Base-by-base conservation (phyloP, 352 stramenopile genomes). In the Phytophthora pisi region DNA sequence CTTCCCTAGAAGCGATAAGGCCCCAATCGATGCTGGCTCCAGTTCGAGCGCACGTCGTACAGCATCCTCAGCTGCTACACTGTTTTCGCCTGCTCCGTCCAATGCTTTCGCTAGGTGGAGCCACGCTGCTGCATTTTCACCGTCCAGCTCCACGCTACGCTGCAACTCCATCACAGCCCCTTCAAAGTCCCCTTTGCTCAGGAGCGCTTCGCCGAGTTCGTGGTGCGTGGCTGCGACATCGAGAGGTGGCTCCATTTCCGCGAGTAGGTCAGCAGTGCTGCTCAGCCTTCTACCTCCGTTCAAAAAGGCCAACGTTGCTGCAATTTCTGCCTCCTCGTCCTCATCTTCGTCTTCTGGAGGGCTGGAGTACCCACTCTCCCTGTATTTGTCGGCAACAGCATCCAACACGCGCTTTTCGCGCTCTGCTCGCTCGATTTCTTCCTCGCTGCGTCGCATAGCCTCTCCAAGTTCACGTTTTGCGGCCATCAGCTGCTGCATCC, bases 21-120 rank as follows among this genome's bases (percentile, higher is more conserved):
- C 80, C n/a, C 78, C 68, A 16, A 90, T 69, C 20, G 80, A 88
- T 4, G 71, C 50, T 16, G 72, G 68, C 15, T 89, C 75, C 45
- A 86, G 66, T 34, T 74, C 66, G 15, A 92, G 46, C 2, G 84
- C 74, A 54, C 76, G 68, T 3, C 81, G 72, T 11, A 90, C 77
- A 18, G 84, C 84, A 16, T 74, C 67, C 67, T 92, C 80, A 2
- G 84, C 81, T 5, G 59, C 70, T 8, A 61, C 60, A 23, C 57
- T 64, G 51, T 86, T 69, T 11, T 61, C 54, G 2, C 82, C 78
- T 7, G 65, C 64, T 0, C 74, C 77, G 47, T 92, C 84, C n/a
- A 90, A 49, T 18, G 81, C 84, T 62, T 84, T 92, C 11, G 84
- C 84, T 40, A 90, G 68, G 47, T 89, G 67, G 40, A 85, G 82